phyloP scores from a whole-genome alignment of 2,329 filamentous ascomycete genomes.

The Xylariomycetidae sp. region DNA sequence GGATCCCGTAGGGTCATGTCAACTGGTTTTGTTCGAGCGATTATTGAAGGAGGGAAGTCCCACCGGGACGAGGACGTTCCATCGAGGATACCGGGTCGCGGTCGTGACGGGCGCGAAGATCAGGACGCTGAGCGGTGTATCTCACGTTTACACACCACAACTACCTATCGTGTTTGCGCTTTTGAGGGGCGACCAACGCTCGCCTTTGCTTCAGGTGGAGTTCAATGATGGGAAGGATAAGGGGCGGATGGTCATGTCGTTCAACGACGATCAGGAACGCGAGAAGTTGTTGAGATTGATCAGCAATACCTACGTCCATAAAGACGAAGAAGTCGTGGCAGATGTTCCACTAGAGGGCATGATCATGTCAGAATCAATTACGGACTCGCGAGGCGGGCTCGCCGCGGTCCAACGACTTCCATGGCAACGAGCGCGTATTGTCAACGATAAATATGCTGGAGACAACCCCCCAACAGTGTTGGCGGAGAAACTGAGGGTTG shows the following conservation, averaged over 20 bases:
- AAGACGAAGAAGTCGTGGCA: slow-evolving; percentile 65
- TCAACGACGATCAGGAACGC: slow-evolving; percentile 68
- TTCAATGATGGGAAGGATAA: slow-evolving; percentile 62
- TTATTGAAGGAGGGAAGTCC: slow-evolving; percentile 64
- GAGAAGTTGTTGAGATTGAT: slow-evolving; percentile 67
- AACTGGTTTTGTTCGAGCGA: slow-evolving; percentile 71
- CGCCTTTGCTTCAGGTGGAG: slow-evolving; percentile 65
- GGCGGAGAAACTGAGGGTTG: slow-evolving; percentile 69
- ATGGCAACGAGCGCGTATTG: slow-evolving; percentile 66
- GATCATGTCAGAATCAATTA: slow-evolving; percentile 52
- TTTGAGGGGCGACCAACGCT: slow-evolving; percentile 64
- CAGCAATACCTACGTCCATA: slow-evolving; percentile 64
- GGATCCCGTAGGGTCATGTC: slow-evolving; percentile 67
- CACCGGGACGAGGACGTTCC: slow-evolving; percentile 65
- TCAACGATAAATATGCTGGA: slow-evolving; percentile 65
- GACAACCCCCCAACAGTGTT: slow-evolving; percentile 66
- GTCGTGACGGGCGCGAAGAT: slow-evolving; percentile 73
- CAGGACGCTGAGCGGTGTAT: slow-evolving; percentile 72
- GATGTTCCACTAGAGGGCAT: slow-evolving; percentile 65
- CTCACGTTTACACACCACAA: slow-evolving; percentile 61
- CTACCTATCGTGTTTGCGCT: slow-evolving; percentile 75
- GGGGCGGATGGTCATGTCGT: slow-evolving; percentile 72
- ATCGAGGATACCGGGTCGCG: slow-evolving; percentile 74
- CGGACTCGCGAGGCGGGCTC: slow-evolving; percentile 44
- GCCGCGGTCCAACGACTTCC: slow-evolving; percentile 45